Conservation (phyloP, 495 filamentous ascomycete species). For the Aspergillus nanangensis region DNA sequence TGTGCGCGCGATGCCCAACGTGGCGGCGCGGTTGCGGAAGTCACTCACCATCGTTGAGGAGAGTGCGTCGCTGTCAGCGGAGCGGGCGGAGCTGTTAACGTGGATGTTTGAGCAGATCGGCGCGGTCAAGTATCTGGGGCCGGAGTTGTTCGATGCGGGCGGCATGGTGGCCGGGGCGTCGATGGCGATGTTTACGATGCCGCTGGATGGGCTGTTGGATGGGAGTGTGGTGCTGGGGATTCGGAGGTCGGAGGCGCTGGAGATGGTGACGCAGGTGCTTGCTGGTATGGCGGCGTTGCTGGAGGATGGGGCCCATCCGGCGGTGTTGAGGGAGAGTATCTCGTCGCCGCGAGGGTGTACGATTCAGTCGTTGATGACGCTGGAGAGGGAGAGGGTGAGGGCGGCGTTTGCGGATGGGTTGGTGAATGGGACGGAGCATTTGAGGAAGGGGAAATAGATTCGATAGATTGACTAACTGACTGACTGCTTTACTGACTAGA, state of each 20-base stretch:
- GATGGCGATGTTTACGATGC: constrained; percentile 27
- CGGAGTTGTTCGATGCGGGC: constrained; percentile 23
- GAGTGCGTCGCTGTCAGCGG: constrained; percentile 2
- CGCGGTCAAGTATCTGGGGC: constrained; percentile 23
- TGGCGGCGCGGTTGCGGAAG: constrained; percentile 27
- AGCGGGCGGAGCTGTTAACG: constrained; percentile 12
- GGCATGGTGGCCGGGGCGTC: constrained; percentile 29
- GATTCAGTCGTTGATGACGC: constrained; percentile 26
- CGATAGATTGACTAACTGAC: no score
- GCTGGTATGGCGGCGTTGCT: constrained; percentile 28
- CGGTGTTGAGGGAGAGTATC: constrained; percentile 29
- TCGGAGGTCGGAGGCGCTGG: constrained; percentile 28
- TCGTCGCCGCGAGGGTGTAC: constrained; percentile 35
- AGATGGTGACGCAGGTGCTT: constrained; percentile 27
- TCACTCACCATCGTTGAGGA: constrained; percentile 33
- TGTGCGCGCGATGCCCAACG: constrained; percentile 32
- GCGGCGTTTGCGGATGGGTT: constrained; percentile 15
- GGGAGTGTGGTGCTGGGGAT: constrained; percentile 36
- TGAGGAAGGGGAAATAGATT: constrained; percentile 5
- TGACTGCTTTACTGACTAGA: neutral
- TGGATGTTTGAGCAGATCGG: constrained; percentile 28
- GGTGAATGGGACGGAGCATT: constrained; percentile 14
- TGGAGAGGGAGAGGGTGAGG: constrained; percentile 29
- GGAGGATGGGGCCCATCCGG: constrained; percentile 29
- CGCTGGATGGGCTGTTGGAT: constrained; percentile 36